Percentiles rank a stretch among this genome's conserved stretches.
Conservation (phyloP, 177 flowering plant genomes). For the Vitis hybrid region DNA sequence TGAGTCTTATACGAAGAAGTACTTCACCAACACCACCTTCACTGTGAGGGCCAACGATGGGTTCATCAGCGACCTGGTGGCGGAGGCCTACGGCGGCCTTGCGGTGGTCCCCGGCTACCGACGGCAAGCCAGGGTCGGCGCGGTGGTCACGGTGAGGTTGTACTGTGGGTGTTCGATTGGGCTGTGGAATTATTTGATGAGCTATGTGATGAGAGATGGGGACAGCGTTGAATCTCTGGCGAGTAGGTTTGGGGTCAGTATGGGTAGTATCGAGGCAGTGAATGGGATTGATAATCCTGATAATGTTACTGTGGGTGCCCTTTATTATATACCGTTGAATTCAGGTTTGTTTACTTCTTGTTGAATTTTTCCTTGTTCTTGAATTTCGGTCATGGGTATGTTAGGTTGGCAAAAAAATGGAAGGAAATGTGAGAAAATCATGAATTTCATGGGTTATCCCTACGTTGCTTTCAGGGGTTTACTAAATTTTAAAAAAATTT, state of each 20-base stretch:
- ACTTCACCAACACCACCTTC: constrained; percentile 71
- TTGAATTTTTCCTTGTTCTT: not conserved
- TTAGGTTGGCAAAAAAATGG: too few species aligned
- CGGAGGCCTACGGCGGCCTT: constrained; percentile 62
- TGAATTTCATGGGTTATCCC: too few species aligned
- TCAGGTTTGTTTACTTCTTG: constrained; percentile 50
- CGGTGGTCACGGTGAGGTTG: constrained; percentile 69
- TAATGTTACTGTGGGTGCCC: constrained; percentile 66
- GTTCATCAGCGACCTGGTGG: constrained; percentile 48
- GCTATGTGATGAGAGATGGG: constrained; percentile 78
- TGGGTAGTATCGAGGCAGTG: constrained; percentile 79
- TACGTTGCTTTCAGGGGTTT: too few species aligned
- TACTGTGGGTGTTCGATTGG: constrained; percentile 92
- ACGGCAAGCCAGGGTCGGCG: constrained; percentile 53
- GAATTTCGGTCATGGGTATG: not conserved
- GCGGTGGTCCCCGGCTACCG: constrained; percentile 48
- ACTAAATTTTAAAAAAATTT: too few species aligned
- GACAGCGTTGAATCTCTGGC: constrained; percentile 71
- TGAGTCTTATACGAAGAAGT: constrained; percentile 29
- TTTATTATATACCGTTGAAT: constrained; percentile 81
- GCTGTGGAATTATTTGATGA: constrained; percentile 91
- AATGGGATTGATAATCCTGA: constrained; percentile 75
- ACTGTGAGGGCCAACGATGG: constrained; percentile 58
- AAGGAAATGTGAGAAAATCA: too few species aligned
- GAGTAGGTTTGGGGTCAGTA: constrained; percentile 93